phyloP scores from a whole-genome alignment of 257 asterid species.

The Mentha longifolia region DNA sequence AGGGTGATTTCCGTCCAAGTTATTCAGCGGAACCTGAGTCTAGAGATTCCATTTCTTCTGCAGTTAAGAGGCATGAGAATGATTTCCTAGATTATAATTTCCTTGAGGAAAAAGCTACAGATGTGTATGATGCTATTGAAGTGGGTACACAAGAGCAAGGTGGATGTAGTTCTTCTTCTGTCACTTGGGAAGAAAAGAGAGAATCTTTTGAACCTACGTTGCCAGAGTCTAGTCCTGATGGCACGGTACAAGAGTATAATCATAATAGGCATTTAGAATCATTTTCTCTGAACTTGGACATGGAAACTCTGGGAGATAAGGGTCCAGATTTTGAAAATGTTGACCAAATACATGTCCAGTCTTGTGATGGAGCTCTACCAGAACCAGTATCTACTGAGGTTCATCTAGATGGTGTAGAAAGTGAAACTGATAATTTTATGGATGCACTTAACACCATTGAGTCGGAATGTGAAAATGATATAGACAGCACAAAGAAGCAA shows the following conservation, averaged over 20 bases:
- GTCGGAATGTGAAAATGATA: constrained; percentile 78
- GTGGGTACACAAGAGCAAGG: constrained; percentile 50
- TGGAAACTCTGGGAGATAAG: constrained; percentile 34
- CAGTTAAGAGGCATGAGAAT: constrained; percentile 48
- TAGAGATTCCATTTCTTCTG: constrained; percentile 58
- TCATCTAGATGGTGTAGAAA: constrained; percentile 56
- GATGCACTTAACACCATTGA: constrained; percentile 96
- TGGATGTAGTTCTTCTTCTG: constrained; percentile 54
- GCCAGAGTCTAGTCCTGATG: constrained; percentile 47
- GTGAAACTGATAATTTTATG: constrained; percentile 77
- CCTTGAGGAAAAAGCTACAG: constrained; percentile 50
- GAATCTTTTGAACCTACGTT: constrained; percentile 42
- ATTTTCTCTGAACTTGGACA: constrained; percentile 41
- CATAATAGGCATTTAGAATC: constrained; percentile 42
- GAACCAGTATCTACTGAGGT: constrained; percentile 37
- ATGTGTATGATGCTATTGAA: constrained; percentile 46
- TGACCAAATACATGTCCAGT: constrained; percentile 36
- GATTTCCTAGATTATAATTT: constrained; percentile 54
- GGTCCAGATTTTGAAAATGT: constrained; percentile 41
- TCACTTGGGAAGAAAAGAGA: constrained; percentile 59
- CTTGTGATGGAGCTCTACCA: constrained; percentile 36
- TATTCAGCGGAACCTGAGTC: constrained; percentile 58
- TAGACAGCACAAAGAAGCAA: constrained; percentile 57
- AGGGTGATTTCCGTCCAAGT: constrained; percentile 55
- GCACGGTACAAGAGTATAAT: constrained; percentile 36